Percentiles rank a stretch among this genome's conserved stretches.
These are phyloP conservation scores for Ophiostoma piceae DNA, from an alignment of 2,329 filamentous ascomycete genomes.

Conservation along the genomic window DNA sequence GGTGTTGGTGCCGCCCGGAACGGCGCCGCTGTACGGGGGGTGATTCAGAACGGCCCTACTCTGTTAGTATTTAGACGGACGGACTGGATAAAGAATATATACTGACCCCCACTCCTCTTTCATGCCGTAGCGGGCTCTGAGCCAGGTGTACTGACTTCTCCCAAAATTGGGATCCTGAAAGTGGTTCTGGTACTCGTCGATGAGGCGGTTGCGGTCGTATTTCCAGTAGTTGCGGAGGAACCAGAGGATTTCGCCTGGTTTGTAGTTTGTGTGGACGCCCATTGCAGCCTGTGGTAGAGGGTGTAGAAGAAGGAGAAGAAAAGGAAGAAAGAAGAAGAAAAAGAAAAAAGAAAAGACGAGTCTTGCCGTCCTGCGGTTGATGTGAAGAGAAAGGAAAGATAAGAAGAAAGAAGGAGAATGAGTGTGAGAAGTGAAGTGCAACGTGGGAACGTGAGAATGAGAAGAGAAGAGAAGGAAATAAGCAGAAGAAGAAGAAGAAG, in stretches of 20 bases:
- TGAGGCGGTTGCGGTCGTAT: slow-evolving; percentile 21
- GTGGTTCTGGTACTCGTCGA: slow-evolving; percentile 17
- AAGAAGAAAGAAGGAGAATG: neutral
- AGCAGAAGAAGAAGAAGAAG: neutral
- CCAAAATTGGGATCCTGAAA: slow-evolving; percentile 26
- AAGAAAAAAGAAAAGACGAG: neutral
- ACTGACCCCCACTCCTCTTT: slow-evolving; percentile 29
- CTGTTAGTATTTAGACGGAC: neutral
- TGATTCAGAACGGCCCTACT: slow-evolving; percentile 25
- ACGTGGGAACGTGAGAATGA: neutral
- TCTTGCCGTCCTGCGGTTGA: neutral
- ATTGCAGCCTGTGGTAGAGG: slow-evolving; percentile 16
- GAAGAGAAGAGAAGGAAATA: slow-evolving; percentile 1
- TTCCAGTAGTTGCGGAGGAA: slow-evolving; percentile 28
- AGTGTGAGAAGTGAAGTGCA: neutral
- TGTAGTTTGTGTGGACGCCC: slow-evolving; percentile 27
- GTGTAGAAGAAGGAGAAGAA: neutral
- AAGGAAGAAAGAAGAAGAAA: neutral
- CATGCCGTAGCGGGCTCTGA: slow-evolving; percentile 27
- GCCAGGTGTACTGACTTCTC: slow-evolving; percentile 28
- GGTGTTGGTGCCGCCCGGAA: slow-evolving; percentile 23
- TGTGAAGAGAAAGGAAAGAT: neutral
- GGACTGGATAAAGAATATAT: neutral
- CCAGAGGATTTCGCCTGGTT: slow-evolving; percentile 26
- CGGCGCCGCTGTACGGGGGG: slow-evolving; percentile 25